Base-by-base conservation (phyloP, 2,329 filamentous ascomycete genomes). In the Trematosphaeria pertusa region DNA sequence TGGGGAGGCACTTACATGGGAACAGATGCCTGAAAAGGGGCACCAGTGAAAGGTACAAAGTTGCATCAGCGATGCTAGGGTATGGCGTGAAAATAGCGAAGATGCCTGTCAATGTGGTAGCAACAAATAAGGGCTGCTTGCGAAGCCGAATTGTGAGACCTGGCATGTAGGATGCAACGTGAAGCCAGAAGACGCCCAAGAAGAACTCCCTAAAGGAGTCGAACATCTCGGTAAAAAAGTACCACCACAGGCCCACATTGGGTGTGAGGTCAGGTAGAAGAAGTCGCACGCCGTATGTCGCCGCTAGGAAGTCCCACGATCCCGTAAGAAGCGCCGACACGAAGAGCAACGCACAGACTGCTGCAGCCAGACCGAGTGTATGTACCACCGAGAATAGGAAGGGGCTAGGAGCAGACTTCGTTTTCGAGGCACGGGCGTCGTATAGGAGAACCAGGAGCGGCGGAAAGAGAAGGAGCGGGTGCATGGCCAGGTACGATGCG, bases 161-260 rank as follows among this genome's bases (percentile, higher is more conserved):
- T 12, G 88, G 88, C 26, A 96, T 89, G 73, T 99, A 99, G 30
- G 89, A 88, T 0, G 88, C 85, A 47, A 97, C 84, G 69, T 99
- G 94, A 50, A 99, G 82, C 91, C 95, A 97, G 76, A 99, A 99
- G 37, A 99, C 92, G 43, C 89, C 94, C 3, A 99, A 83, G 80
- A 97, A 99, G 79, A 99, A 99, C 60, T 88, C 87, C 30, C 94
- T 84, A 81, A 99, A 99, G 1, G 92, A 93, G 74, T 99, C 94
- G 70, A 99, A 99, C 86, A 99, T 99, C 70, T 99, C 93, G 59
- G 95, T 96, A 69, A 99, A 97, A 75, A 99, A 99, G 74, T 99
- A 99, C 94, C 94, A 99, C 94, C 94, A 99, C 1, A 99, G 80
- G 1, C 94, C 94, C 21, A 95, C 88, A 58, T 97, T 99, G 10